Evolutionary conservation across 2,329 filamentous ascomycete species (phyloP), one percentile per base, ranked within the genome.

Genomic region (Salinomyces thailandicus): DNA sequence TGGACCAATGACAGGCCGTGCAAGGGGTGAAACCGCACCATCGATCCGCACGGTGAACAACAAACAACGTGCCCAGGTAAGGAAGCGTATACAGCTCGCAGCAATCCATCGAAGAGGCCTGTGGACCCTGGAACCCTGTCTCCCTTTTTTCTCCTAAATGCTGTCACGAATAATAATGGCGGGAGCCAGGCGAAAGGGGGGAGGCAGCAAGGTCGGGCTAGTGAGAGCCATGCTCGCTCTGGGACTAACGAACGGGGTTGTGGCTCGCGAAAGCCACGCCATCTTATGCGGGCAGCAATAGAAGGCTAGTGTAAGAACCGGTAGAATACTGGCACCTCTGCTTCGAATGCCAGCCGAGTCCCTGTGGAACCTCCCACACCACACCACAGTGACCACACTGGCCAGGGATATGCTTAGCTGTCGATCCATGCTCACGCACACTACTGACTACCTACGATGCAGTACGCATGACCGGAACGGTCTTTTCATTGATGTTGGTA

Each of bases 11-110:
- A 46, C 44, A 50, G 46, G 22, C 35, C 37, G 45, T 44, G 54
- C 53, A 56, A 55, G 53, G 53, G 50, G 47, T 53, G 53, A 54
- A 52, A 55, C 52, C 41, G 38, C 45, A 47, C 48, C 39, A 44
- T 47, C 44, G n/a, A n/a, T n/a, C n/a, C n/a, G n/a, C n/a, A n/a
- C 45, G 48, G 50, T 51, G 22, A 26, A 4, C 44, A 43, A 45
- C 42, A 44, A 46, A 37, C 38, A 36, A 31, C 16, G 36, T 42
- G 44, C 45, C n/a, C 43, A 52, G 43, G 42, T 51, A 46, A 49
- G 49, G 48, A 43, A 44, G 40, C 9, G 22, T 9, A 39, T 29
- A 43, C 46, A 38, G 18, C 27, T 35, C 33, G 37, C 22, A 26
- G 22, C 22, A 8, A n/a, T 8, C 22, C 22, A 26, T 26, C 9